These are phyloP conservation scores for Ochromonas danica DNA, from an alignment of 108 stramenopile species.

Conservation along the genomic window DNA sequence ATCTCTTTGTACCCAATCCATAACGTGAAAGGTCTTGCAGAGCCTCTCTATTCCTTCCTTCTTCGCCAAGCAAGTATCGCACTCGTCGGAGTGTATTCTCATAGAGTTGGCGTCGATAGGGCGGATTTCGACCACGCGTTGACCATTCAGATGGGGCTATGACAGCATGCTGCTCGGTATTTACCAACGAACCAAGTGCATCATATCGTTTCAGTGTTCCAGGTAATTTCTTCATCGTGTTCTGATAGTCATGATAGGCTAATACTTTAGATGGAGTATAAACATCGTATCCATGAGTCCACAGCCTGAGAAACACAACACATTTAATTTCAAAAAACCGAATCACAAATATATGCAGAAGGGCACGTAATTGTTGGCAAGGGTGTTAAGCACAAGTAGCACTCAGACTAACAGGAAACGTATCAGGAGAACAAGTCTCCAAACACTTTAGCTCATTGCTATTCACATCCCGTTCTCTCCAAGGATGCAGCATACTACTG, in stretches of 20 bases:
- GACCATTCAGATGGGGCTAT: neutral
- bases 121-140: neutral
- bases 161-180: neutral
- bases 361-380: too few species aligned
- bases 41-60: neutral
- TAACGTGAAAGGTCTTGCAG: neutral
- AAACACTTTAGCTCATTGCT: too few species aligned
- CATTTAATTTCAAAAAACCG: too few species aligned
- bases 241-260: neutral
- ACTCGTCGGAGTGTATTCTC: too few species aligned
- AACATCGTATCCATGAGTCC: constrained; percentile 78
- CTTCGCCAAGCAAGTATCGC: neutral
- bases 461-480: too few species aligned
- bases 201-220: neutral
- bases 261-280: constrained; percentile 56
- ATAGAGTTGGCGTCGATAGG: neutral
- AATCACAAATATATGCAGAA: too few species aligned
- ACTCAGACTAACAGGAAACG: too few species aligned
- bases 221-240: neutral
- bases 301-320: constrained; percentile 50
- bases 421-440: too few species aligned
- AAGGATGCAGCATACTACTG: too few species aligned
- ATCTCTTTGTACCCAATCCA: neutral
- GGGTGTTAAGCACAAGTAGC: too few species aligned
- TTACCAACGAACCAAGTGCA: neutral